Base-by-base conservation (phyloP, 805 yeast genomes). In the Kluyveromyces siamensis region DNA sequence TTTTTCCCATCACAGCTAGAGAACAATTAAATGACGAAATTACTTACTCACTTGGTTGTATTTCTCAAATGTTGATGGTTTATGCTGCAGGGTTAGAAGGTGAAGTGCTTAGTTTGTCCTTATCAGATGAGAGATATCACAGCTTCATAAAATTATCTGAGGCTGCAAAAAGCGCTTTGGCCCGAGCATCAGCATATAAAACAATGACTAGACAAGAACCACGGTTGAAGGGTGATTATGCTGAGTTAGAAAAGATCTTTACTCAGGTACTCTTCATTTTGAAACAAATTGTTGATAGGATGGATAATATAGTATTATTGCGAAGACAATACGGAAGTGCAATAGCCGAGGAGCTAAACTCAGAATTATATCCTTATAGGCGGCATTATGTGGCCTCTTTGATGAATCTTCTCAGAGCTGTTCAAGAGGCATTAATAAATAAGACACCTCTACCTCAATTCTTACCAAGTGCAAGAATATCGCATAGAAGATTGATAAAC, bases 391-490 rank as follows among this genome's bases (percentile, higher is more conserved):
- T 69, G 6, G 78, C 73, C 8, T 66, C 74, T 8, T 51, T 75
- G 38, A 59, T 65, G 16, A 62, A 68, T 45, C 48, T 65, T 3
- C 56, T 74, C 55, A 65, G 76, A 38, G 72, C 75, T 8, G 62
- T 75, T 13, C 72, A 72, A 48, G 69, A 67, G 37, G 75, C 79
- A 0, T 55, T 74, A n/a, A 44, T 57, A 7, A 72, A 65, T 40
- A 75, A 75, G 50, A 57, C 69, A 1, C 80, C 80, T 2, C 48
- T 76, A 27, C 80, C 81, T 2, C 80, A 75, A 51, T 75, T 66
- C 54, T 48, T 76, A 17, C 80, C 80, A 1, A 73, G 79, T 55
- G 67, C 76, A 1, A 66, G 74, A 52, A 66, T 74, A 40, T 70
- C 80, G 1, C 80, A 76, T 40, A 57, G 72, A 46, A 66, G 79